Evolutionary conservation across 1,139 yeast genomes (phyloP), one percentile per base, ranked within the genome.

Genomic region (Candida sanyaensis): DNA sequence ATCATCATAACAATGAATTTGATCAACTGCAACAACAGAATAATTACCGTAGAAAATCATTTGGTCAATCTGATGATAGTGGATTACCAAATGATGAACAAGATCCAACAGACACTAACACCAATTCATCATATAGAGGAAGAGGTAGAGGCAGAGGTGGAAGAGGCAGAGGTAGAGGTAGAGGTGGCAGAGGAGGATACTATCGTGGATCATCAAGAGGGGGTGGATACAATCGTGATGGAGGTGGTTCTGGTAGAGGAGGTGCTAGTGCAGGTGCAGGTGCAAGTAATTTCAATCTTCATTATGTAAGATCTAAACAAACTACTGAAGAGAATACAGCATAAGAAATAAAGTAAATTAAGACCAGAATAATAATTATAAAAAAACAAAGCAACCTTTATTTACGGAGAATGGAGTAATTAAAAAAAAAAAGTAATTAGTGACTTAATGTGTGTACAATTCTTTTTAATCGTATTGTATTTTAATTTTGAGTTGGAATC

Each of bases 291-390:
- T 58, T 52, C 46, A 66, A 65, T 47, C 63, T 63, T 41, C 67
- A 58, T 44, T 68, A 68, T 51, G 67, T 65, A 27, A 56, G 72
- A 53, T 55, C 57, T 37, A 52, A 50, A 45, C 37, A 45, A 31
- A 23, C 13, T 33, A 6, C 37, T 32, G 43, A 26, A 32, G 43
- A 41, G 17, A 41, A 17, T 13, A 41, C 32, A 13, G 38, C 30
- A 23, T 12, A 32, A 32, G n/a, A 6, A 6, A 6, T 11, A 29
- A 29, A 5, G n/a, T 11, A 30, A 30, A 32, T 6, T 10, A 32
- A 32, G 12, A 32, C 9, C 8, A 10, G 7, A 39, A n/a, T n/a
- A n/a, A n/a, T n/a, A n/a, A n/a, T n/a, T n/a, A n/a, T n/a, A n/a
- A n/a, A 24, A 11, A 39, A 39, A 8, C 7, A n/a, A 39, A 17